These are phyloP conservation scores for Pythium phragmiticola DNA, from an alignment of 352 stramenopile genomes.

Conservation along the genomic window DNA sequence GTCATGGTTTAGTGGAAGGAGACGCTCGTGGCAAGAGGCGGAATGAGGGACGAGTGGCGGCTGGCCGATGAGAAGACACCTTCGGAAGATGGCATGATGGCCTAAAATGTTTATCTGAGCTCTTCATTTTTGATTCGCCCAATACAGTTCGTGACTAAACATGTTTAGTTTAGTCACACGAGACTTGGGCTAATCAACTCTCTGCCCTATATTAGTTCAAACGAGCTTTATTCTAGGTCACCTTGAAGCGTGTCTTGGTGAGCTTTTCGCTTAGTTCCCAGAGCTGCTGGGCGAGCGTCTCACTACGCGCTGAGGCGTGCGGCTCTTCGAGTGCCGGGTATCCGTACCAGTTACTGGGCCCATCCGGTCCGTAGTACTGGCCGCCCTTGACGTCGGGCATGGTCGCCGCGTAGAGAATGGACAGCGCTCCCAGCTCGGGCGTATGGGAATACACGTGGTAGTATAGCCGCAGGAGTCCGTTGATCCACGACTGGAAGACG, in stretches of 20 bases:
- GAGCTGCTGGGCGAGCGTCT: conserved; percentile 11
- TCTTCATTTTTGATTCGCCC: too few species aligned
- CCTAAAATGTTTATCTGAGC: too few species aligned
- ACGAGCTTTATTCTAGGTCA: conserved; percentile 14
- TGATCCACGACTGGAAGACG: conserved; percentile 13
- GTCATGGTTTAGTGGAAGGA: not conserved
- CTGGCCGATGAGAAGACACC: too few species aligned
- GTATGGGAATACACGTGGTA: not conserved
- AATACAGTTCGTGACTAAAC: too few species aligned
- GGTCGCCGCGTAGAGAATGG: conserved; percentile 17
- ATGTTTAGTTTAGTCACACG: too few species aligned
- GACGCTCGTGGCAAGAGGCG: too few species aligned
- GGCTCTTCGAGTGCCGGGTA: conserved; percentile 14
- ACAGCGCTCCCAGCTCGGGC: conserved; percentile 16
- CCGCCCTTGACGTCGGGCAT: conserved; percentile 3
- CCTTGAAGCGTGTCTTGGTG: conserved; percentile 17
- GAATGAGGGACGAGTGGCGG: too few species aligned
- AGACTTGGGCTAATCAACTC: too few species aligned
- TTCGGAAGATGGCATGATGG: too few species aligned
- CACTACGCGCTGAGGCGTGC: not conserved
- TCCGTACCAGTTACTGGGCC: conserved; percentile 1
- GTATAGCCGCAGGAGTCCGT: conserved; percentile 3
- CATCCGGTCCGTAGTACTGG: conserved; percentile 14
- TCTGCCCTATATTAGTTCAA: too few species aligned
- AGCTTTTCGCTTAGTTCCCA: conserved; percentile 26